Percentiles rank a stretch among this genome's conserved stretches.
Evolutionary conservation across 2,329 filamentous ascomycete species (phyloP).

Genomic region (Nannizziopsis barbatae): DNA sequence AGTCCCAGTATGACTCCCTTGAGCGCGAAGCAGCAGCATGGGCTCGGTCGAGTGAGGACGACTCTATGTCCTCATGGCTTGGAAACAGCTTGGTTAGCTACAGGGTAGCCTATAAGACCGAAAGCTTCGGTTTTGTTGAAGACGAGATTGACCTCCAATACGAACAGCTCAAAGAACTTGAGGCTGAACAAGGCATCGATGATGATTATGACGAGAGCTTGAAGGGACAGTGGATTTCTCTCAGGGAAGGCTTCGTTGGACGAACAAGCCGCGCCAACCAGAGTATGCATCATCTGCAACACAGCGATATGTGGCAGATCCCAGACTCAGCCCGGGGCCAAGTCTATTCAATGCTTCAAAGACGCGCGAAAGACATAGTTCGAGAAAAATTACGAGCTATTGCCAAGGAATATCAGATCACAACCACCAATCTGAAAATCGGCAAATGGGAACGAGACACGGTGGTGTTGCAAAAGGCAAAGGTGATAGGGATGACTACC

Average conservation of each 20-base stretch:
- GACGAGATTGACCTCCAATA: slow-evolving; percentile 52
- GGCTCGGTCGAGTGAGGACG: slow-evolving; percentile 27
- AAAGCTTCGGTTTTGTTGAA: slow-evolving; percentile 44
- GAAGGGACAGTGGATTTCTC: slow-evolving; percentile 34
- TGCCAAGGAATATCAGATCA: slow-evolving; percentile 41
- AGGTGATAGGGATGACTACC: slow-evolving; percentile 58
- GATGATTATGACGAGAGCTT: slow-evolving; percentile 48
- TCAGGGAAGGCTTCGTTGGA: slow-evolving; percentile 35
- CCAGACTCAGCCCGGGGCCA: slow-evolving; percentile 45
- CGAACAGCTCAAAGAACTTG: slow-evolving; percentile 50
- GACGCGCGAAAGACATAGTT: slow-evolving; percentile 42
- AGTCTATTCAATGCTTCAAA: slow-evolving; percentile 56
- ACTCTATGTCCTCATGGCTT: slow-evolving; percentile 46
- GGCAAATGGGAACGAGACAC: slow-evolving; percentile 50
- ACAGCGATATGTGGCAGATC: slow-evolving; percentile 52
- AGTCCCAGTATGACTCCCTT: slow-evolving; percentile 54
- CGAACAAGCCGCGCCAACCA: slow-evolving; percentile 12
- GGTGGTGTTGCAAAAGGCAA: slow-evolving; percentile 49
- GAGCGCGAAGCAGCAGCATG: slow-evolving; percentile 38
- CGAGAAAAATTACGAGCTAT: slow-evolving; percentile 39
- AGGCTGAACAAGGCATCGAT: slow-evolving; percentile 44
- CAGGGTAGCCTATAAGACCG: slow-evolving; percentile 34
- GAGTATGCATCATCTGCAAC: slow-evolving; percentile 24
- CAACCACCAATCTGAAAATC: slow-evolving; percentile 44
- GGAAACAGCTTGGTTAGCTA: slow-evolving; percentile 41